These are phyloP conservation scores for Exophiala spinifera DNA, from an alignment of 2,329 filamentous ascomycete genomes.

Conservation along the genomic window DNA sequence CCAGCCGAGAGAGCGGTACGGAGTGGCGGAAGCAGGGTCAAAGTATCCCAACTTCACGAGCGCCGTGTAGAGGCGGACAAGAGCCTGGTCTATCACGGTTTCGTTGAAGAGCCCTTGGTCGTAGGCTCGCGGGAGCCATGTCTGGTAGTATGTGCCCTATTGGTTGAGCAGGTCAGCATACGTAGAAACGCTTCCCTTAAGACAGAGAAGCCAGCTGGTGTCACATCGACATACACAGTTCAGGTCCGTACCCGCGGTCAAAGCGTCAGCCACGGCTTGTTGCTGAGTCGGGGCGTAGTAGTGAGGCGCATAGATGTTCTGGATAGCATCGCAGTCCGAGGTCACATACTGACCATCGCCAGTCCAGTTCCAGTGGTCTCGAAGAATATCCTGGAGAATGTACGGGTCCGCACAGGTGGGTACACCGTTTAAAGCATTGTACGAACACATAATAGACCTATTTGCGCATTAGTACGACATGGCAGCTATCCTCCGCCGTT, in stretches of 20 bases:
- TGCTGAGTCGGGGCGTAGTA: slow-evolving; percentile 44
- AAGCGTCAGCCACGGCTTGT: slow-evolving; percentile 46
- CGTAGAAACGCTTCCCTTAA: neutral
- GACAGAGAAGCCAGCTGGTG: neutral
- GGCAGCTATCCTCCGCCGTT: neutral
- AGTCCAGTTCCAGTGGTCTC: slow-evolving; percentile 64
- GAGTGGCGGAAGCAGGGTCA: slow-evolving; percentile 41
- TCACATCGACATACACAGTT: slow-evolving; percentile 39
- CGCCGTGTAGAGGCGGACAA: slow-evolving; percentile 49
- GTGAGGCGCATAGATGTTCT: slow-evolving; percentile 58
- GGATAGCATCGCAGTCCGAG: slow-evolving; percentile 63
- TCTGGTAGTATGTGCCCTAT: slow-evolving; percentile 47
- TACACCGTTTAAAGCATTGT: slow-evolving; percentile 64
- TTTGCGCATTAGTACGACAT: slow-evolving; percentile 32
- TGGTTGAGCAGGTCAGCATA: neutral
- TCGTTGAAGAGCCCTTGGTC: slow-evolving; percentile 45
- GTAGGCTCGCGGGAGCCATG: slow-evolving; percentile 44
- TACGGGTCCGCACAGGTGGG: slow-evolving; percentile 63
- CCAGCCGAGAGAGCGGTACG: slow-evolving; percentile 54
- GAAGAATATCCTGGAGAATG: slow-evolving; percentile 60
- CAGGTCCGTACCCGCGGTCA: slow-evolving; percentile 53
- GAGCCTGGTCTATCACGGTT: slow-evolving; percentile 45
- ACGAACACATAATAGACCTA: slow-evolving; percentile 60
- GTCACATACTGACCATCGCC: slow-evolving; percentile 61
- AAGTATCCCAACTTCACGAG: slow-evolving; percentile 54